These are phyloP conservation scores for Xylaria polymorpha DNA, from an alignment of 2,329 filamentous ascomycete species.

Conservation along the genomic window DNA sequence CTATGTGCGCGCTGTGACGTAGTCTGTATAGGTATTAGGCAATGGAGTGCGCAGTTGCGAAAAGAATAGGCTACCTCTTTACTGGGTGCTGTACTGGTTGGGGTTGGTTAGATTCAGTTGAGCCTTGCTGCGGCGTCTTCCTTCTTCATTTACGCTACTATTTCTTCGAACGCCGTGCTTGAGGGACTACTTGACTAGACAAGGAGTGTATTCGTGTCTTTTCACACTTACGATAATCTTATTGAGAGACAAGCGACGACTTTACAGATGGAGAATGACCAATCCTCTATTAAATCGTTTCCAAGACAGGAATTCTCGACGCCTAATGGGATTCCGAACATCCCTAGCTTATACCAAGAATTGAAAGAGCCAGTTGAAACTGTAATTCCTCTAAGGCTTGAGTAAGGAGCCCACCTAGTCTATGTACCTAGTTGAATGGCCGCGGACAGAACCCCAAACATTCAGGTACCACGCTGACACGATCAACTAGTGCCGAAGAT, in stretches of 20 bases:
- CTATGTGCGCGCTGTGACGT: neutral
- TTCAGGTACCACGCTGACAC: neutral
- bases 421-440: neutral
- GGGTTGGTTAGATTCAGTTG: neutral
- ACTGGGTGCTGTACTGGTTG: neutral
- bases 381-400: neutral
- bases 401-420: neutral
- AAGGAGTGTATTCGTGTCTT: neutral
- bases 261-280: neutral
- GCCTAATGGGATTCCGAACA: neutral
- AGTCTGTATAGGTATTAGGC: neutral
- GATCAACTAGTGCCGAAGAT: neutral
- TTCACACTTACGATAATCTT: neutral
- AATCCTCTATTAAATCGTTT: neutral
- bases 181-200: neutral
- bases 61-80: neutral
- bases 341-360: neutral
- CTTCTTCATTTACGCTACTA: neutral
- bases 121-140: neutral
- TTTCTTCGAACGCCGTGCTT: neutral
- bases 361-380: slow-evolving; percentile 1
- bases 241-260: neutral
- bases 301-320: neutral
- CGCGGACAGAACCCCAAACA: neutral
- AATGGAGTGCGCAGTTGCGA: neutral